These are phyloP conservation scores for Pythium periplocum DNA, from an alignment of 352 stramenopile genomes.

Conservation along the genomic window DNA sequence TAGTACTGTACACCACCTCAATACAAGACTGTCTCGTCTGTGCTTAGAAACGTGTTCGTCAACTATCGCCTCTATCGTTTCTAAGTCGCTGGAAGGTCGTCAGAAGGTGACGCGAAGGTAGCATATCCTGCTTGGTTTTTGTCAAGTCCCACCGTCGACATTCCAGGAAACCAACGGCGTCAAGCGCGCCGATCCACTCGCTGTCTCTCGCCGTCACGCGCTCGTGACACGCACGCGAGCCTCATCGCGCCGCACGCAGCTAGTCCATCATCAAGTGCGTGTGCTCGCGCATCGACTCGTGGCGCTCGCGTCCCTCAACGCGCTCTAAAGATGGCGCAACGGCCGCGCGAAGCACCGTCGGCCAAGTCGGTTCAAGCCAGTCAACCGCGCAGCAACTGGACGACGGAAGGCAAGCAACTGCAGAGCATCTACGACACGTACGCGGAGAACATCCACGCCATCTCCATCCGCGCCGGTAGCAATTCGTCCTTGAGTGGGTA, in stretches of 20 bases:
- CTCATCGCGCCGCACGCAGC: too few species aligned
- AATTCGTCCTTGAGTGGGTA: constrained; percentile 29
- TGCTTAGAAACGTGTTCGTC: too few species aligned
- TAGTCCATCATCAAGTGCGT: too few species aligned
- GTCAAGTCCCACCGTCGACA: too few species aligned
- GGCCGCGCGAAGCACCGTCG: not conserved
- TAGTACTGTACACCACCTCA: too few species aligned
- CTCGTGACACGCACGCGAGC: too few species aligned
- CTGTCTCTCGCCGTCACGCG: not conserved
- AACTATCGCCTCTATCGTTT: too few species aligned
- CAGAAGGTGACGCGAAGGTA: constrained; percentile 15
- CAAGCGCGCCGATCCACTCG: not conserved
- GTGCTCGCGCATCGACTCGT: too few species aligned
- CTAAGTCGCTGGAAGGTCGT: not conserved
- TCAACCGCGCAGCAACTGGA: not conserved
- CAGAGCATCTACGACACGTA: constrained; percentile 22
- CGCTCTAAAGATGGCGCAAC: not conserved
- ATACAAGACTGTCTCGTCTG: too few species aligned
- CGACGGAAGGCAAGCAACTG: constrained; percentile 1
- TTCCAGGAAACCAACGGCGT: too few species aligned
- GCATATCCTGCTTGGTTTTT: not conserved
- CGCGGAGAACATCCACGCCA: constrained; percentile 22
- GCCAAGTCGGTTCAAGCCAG: not conserved
- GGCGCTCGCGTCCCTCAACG: too few species aligned
- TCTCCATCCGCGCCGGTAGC: constrained; percentile 24